Evolutionary conservation across 2,329 filamentous ascomycete species (phyloP), one percentile per base, ranked within the genome.

Genomic region (Clarireedia paspali): DNA sequence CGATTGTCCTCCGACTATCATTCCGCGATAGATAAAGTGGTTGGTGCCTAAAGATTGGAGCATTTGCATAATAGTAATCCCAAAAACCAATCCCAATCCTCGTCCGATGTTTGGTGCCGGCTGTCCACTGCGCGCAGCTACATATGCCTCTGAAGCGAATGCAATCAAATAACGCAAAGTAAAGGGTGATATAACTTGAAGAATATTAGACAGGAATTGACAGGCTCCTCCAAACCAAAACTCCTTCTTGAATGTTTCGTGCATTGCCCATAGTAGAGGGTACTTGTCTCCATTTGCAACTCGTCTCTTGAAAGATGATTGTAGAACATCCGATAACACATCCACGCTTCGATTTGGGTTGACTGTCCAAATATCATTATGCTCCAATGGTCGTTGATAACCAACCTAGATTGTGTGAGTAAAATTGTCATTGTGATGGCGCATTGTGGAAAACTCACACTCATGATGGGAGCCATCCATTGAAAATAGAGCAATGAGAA

Each of bases 401-500:
- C 94, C 94, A 40, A 84, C 81, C 84, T 89, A 53, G 26, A 24
- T n/a, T 42, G 17, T 6, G 54, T 66, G 54, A 70, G 63, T 30
- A 36, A 15, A 30, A 14, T 23, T 53, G 20, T 15, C 47, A 23
- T 10, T 23, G n/a, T 10, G 42, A 23, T 12, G 15, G 5, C 12
- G 4, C 40, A 6, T 17, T 20, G 42, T 17, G 9, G 6, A 10
- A 20, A 6, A 75, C 81, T 73, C 70, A 87, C 85, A 60, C 73
- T 78, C 91, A 97, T 97, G 55, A 97, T 68, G 1, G 89, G 85
- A 0, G 84, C 83, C 78, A 96, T 92, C 92, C 92, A 97, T 69
- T 90, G 83, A 68, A 96, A 97, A 4, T 86, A 87, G 23, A 95
- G 70, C 56, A 77, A 70, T 72, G 89, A 95, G 60, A 94, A 79